Percentiles rank a stretch among this genome's conserved stretches.
phyloP scores from a whole-genome alignment of 495 filamentous ascomycete species.

The Lasiosphaeris hirsuta region DNA sequence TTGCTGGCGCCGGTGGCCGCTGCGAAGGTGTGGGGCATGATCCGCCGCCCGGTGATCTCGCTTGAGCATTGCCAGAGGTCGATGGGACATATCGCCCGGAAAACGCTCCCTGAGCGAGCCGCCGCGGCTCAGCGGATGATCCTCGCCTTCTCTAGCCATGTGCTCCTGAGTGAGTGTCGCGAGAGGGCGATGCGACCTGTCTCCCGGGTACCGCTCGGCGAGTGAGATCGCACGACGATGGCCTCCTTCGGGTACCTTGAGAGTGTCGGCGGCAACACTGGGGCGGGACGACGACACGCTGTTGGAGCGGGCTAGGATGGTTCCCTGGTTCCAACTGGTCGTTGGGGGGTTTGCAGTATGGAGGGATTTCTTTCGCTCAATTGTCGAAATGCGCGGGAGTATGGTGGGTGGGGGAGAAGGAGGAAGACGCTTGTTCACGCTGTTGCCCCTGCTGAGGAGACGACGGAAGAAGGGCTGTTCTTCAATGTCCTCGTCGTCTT shows the following conservation, averaged over 20 bases:
- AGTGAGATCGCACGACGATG: slow-evolving; percentile 24
- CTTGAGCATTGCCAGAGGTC: slow-evolving; percentile 60
- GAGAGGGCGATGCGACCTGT: slow-evolving; percentile 18
- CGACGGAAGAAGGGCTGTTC: slow-evolving; percentile 19
- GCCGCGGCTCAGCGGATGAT: slow-evolving; percentile 31
- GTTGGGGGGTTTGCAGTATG: slow-evolving; percentile 23
- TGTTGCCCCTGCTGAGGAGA: slow-evolving; percentile 21
- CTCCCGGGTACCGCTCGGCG: slow-evolving; percentile 22
- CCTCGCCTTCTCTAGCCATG: slow-evolving; percentile 9
- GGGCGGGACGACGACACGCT: slow-evolving; percentile 25
- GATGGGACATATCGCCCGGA: slow-evolving; percentile 57
- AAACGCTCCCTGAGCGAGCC: slow-evolving; percentile 57
- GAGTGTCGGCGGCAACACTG: slow-evolving; percentile 3
- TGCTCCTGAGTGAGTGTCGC: slow-evolving; percentile 19
- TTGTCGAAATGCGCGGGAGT: slow-evolving; percentile 1
- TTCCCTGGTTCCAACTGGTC: slow-evolving; percentile 30
- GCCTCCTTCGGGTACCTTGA: background rate
- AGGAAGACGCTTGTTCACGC: slow-evolving; percentile 14
- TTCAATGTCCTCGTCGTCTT: slow-evolving; percentile 10
- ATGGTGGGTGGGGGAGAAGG: slow-evolving; percentile 14
- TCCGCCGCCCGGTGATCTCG: slow-evolving; percentile 58
- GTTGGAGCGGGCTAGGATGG: slow-evolving; percentile 25
- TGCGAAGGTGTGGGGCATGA: slow-evolving; percentile 55
- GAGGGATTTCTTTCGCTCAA: slow-evolving; percentile 19
- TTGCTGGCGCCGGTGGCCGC: slow-evolving; percentile 49